Conservation (phyloP, 106 monocot genomes). For the Dendrobium huoshanense region DNA sequence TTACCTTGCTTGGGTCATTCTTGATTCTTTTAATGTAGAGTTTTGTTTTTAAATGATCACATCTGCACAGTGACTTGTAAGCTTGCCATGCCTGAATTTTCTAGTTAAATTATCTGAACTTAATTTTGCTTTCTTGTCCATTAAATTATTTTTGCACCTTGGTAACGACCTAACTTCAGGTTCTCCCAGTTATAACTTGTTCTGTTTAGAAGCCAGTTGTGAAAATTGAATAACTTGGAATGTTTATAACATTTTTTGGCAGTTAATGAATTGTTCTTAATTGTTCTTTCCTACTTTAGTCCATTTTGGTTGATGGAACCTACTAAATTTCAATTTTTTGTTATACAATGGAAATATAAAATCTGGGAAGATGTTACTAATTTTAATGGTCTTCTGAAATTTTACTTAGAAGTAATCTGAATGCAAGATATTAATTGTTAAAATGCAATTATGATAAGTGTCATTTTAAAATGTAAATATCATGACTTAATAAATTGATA, state of each 20-base stretch:
- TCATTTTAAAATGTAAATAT: too few species aligned
- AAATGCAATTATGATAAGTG: not conserved
- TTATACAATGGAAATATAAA: not conserved
- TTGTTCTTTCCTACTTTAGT: not conserved
- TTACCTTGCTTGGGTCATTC: not conserved
- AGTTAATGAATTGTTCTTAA: too few species aligned
- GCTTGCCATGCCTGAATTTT: too few species aligned
- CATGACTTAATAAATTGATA: not conserved
- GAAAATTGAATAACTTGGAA: not conserved
- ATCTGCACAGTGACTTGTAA: not conserved
- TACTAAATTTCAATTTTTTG: not conserved
- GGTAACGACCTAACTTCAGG: not conserved
- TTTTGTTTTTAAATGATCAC: not conserved
- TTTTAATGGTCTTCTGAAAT: not conserved
- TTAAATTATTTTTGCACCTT: too few species aligned
- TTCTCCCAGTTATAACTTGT: not conserved
- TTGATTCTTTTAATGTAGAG: not conserved
- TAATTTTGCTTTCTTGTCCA: too few species aligned
- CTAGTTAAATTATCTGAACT: too few species aligned
- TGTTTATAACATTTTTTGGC: not conserved
- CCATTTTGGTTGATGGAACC: not conserved
- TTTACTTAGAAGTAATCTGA: not conserved
- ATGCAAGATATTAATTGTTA: not conserved
- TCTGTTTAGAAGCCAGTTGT: not conserved
- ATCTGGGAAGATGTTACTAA: not conserved